Conservation (phyloP, 2,329 filamentous ascomycete species). For the Ophiostoma tasmaniense region DNA sequence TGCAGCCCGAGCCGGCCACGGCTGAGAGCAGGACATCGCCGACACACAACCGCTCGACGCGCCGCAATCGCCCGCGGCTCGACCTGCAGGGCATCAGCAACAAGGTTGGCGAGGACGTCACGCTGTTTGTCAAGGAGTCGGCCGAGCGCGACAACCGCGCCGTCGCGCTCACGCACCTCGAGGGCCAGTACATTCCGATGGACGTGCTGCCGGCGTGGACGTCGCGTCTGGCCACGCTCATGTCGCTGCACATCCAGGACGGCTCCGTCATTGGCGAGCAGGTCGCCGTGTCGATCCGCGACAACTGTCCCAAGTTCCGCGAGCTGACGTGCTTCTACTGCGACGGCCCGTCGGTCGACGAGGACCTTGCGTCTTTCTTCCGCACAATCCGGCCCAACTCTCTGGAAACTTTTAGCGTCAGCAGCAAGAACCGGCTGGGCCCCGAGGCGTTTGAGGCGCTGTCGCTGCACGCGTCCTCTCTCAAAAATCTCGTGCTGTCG, state of each 20-base stretch:
- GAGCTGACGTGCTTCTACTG: slow-evolving; percentile 49
- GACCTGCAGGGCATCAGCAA: slow-evolving; percentile 31
- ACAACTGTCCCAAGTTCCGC: slow-evolving; percentile 52
- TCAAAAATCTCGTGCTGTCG: slow-evolving; percentile 28
- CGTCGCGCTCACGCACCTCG: slow-evolving; percentile 49
- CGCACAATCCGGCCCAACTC: slow-evolving; percentile 46
- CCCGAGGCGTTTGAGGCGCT: slow-evolving; percentile 49
- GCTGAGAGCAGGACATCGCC: slow-evolving; percentile 9
- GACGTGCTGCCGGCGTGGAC: slow-evolving; percentile 50
- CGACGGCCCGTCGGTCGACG: slow-evolving; percentile 41
- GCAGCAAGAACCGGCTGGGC: slow-evolving; percentile 47
- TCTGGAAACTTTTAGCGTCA: slow-evolving; percentile 49
- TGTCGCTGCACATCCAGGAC: slow-evolving; percentile 51
- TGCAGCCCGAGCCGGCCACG: not conserved
- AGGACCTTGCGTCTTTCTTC: slow-evolving; percentile 51
- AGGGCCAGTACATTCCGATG: slow-evolving; percentile 41
- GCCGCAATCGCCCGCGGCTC: slow-evolving; percentile 25
- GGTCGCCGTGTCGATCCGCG: slow-evolving; percentile 44
- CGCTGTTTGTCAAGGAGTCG: slow-evolving; percentile 37
- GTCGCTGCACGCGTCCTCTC: slow-evolving; percentile 30
- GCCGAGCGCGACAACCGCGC: slow-evolving; percentile 36
- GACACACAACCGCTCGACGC: not conserved
- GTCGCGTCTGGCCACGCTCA: slow-evolving; percentile 48
- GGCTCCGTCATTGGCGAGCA: slow-evolving; percentile 50
- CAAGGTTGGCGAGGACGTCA: slow-evolving; percentile 50